Evolutionary conservation across 495 filamentous ascomycete species (phyloP).

Genomic region (Hypoxylon trugodes): DNA sequence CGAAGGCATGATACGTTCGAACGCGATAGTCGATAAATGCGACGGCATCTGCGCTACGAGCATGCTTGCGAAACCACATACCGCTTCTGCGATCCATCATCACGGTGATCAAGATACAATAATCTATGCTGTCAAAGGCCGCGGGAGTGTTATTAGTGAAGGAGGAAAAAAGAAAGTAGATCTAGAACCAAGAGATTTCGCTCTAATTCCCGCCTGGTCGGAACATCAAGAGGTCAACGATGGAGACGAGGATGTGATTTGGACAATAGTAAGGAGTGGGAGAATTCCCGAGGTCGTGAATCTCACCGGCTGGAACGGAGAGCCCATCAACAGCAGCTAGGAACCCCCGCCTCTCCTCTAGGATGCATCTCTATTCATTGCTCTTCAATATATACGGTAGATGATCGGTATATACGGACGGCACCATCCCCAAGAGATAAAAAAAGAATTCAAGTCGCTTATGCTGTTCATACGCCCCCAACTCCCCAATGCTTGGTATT

Average conservation of each 20-base stretch:
- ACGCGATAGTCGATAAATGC: conserved; percentile 59
- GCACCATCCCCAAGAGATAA: no score
- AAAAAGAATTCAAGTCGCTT: no score
- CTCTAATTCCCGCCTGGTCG: conserved; percentile 62
- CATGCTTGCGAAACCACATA: conserved; percentile 65
- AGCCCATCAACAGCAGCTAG: conserved; percentile 17
- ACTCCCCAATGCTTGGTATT: background rate
- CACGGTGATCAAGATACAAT: conserved; percentile 65
- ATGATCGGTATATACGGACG: no score
- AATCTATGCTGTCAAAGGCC: conserved; percentile 60
- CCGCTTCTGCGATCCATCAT: conserved; percentile 60
- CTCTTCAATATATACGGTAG: conserved; percentile 29
- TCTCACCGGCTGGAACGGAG: conserved; percentile 58
- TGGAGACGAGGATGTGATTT: conserved; percentile 61
- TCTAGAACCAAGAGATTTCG: conserved; percentile 61
- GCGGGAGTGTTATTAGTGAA: conserved; percentile 54
- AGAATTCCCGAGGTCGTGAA: conserved; percentile 59
- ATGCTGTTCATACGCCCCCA: background rate
- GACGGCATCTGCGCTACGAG: conserved; percentile 56
- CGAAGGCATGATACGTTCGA: conserved; percentile 62
- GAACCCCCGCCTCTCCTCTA: conserved; percentile 7
- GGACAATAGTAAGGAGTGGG: conserved; percentile 64
- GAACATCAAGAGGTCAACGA: conserved; percentile 69
- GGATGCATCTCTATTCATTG: conserved; percentile 29
- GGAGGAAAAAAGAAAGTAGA: conserved; percentile 50